phyloP scores from a whole-genome alignment of 345 rosid genomes.

The Populus ilicifolia region DNA sequence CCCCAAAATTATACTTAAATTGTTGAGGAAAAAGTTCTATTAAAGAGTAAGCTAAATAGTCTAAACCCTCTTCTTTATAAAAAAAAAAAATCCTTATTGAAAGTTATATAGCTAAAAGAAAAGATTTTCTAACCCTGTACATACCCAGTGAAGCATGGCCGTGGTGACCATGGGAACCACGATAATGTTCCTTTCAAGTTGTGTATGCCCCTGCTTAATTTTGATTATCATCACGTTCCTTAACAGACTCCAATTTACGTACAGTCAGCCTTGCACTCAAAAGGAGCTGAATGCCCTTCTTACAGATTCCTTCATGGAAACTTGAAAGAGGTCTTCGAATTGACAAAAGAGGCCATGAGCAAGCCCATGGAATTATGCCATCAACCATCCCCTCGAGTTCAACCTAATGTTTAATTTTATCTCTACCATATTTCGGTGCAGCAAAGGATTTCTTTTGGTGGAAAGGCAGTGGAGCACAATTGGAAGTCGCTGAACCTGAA shows the following conservation, averaged over 20 bases:
- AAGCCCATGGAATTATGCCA: constrained; percentile 27
- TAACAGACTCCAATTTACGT: not conserved
- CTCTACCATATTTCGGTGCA: not conserved
- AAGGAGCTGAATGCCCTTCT: constrained; percentile 11
- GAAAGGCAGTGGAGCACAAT: constrained; percentile 30
- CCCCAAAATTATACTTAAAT: too few relatives aligned
- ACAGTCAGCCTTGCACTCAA: not conserved
- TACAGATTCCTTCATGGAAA: constrained; percentile 5
- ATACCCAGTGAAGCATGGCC: too few relatives aligned
- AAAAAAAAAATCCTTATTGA: too few relatives aligned
- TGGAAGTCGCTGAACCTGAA: constrained; percentile 33
- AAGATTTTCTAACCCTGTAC: too few relatives aligned
- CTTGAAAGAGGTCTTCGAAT: not conserved
- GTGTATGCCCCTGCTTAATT: not conserved
- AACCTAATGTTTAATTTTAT: too few relatives aligned
- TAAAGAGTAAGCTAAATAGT: too few relatives aligned
- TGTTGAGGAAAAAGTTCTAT: too few relatives aligned
- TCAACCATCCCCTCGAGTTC: too few relatives aligned
- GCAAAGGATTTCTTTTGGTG: constrained; percentile 32
- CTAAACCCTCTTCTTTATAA: too few relatives aligned
- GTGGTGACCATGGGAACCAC: not conserved
- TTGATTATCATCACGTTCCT: not conserved
- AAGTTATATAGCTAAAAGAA: too few relatives aligned
- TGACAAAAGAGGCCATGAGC: not conserved
- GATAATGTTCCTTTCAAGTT: not conserved